phyloP scores from a whole-genome alignment of 768 basidiomycete genomes.

The Chlorophyllum brunneum region DNA sequence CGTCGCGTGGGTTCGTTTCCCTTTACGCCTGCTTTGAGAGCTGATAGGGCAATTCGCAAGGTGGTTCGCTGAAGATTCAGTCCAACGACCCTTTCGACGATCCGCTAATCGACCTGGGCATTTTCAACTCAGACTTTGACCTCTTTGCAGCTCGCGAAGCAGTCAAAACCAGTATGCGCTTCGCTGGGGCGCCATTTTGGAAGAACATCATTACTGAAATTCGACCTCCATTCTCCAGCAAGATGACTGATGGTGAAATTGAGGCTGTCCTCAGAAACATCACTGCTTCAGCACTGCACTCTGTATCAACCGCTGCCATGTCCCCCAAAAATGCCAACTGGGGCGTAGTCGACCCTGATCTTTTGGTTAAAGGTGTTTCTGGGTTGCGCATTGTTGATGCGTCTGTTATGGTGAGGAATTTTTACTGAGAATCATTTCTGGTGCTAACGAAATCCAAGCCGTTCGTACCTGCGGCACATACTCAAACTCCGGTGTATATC shows the following conservation, averaged over 20 bases:
- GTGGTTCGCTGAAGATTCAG: slow-evolving; percentile 18
- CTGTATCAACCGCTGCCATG: slow-evolving; percentile 30
- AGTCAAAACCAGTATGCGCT: slow-evolving; percentile 16
- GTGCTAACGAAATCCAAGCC: slow-evolving; percentile 5
- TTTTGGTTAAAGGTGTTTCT: slow-evolving; percentile 29
- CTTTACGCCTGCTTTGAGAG: neutral
- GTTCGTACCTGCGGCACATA: slow-evolving; percentile 15
- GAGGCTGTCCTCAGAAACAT: slow-evolving; percentile 18
- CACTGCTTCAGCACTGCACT: slow-evolving; percentile 25
- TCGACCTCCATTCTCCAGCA: slow-evolving; percentile 8
- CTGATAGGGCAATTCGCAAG: slow-evolving; percentile 1
- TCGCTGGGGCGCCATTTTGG: slow-evolving; percentile 20
- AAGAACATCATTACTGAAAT: slow-evolving; percentile 14
- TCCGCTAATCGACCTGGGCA: slow-evolving; percentile 19
- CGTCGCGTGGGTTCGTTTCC: slow-evolving; percentile 18
- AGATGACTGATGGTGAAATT: slow-evolving; percentile 13
- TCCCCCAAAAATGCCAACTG: slow-evolving; percentile 20
- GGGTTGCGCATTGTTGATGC: slow-evolving; percentile 38
- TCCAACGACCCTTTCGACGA: slow-evolving; percentile 22
- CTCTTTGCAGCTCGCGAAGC: slow-evolving; percentile 18
- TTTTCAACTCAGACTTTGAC: slow-evolving; percentile 14
- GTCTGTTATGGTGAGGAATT: slow-evolving; percentile 27
- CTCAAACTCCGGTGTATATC: slow-evolving; percentile 14
- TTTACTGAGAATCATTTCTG: neutral
- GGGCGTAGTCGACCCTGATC: slow-evolving; percentile 35